A percentile compares a stretch with the other conserved stretches of the same genome.
Evolutionary conservation across 345 rosid genomes (phyloP).

Genomic region (Salix exigua): DNA sequence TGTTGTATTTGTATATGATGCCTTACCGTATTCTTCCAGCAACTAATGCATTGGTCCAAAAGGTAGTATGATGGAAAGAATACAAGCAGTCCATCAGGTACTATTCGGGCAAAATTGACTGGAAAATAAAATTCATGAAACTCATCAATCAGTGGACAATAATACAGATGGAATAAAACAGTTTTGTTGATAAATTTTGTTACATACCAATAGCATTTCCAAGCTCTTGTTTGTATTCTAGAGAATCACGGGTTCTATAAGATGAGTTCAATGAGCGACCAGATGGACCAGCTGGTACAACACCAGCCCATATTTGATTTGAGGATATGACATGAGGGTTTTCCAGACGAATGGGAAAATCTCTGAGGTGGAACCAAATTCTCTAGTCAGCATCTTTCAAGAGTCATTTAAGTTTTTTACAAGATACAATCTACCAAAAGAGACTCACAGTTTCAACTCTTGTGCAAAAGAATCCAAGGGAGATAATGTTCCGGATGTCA

Average conservation of each 20-base stretch:
- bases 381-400: constrained; percentile 22
- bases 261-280: constrained; percentile 78
- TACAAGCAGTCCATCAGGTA: constrained; percentile 91
- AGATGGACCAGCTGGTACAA: constrained; percentile 82
- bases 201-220: constrained; percentile 92
- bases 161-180: background rate
- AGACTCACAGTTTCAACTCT: constrained; percentile 79
- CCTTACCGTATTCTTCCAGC: constrained; percentile 80
- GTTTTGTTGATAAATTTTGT: background rate
- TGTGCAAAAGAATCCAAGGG: constrained; percentile 92
- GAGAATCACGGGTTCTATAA: constrained; percentile 66
- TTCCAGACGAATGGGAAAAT: constrained; percentile 86
- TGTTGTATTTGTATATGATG: constrained; percentile 16
- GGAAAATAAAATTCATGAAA: constrained; percentile 25
- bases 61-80: constrained; percentile 96
- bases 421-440: constrained; percentile 12
- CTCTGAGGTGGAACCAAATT: constrained; percentile 41
- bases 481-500: constrained; percentile 96
- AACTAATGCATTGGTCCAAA: constrained; percentile 73
- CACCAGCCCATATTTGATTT: constrained; percentile 92
- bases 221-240: constrained; percentile 92
- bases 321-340: constrained; percentile 97
- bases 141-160: background rate
- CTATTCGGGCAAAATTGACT: constrained; percentile 90
- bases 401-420: constrained; percentile 8